Evolutionary conservation across 768 basidiomycete species (phyloP).

Genomic region (Filobasidium wieringae): DNA sequence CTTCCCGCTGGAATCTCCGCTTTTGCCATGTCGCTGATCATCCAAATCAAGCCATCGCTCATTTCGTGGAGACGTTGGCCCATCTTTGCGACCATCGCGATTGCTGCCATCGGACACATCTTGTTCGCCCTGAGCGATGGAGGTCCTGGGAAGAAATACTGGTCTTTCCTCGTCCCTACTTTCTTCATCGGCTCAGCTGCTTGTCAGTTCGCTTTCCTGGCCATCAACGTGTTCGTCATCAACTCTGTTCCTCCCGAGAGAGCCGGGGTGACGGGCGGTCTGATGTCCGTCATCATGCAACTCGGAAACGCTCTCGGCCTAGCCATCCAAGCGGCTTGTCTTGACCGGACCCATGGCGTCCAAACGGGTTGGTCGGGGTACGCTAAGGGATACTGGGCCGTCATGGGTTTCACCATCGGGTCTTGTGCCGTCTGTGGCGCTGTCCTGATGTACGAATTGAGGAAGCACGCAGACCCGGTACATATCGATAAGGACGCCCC

Average conservation of each 20-base stretch:
- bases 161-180: not conserved
- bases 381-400: not conserved
- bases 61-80: not conserved
- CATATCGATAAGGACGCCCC: too few relatives aligned
- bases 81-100: conserved; percentile 16
- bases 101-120: conserved; percentile 20
- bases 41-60: conserved; percentile 2
- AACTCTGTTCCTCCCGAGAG: conserved; percentile 20
- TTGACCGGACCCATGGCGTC: conserved; percentile 14
- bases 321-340: conserved; percentile 19
- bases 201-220: not conserved
- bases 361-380: not conserved
- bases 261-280: conserved; percentile 27
- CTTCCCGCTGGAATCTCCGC: conserved; percentile 2
- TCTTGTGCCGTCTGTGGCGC: not conserved
- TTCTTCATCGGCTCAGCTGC: not conserved
- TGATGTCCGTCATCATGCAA: conserved; percentile 25
- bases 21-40: not conserved
- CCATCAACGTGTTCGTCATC: conserved; percentile 24
- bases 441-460: not conserved
- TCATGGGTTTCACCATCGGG: not conserved
- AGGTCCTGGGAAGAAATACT: not conserved
- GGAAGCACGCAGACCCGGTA: too few relatives aligned
- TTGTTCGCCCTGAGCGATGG: conserved; percentile 14
- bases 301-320: conserved; percentile 22